Base-by-base conservation (phyloP, 768 basidiomycete genomes). In the Rickenella mellea region DNA sequence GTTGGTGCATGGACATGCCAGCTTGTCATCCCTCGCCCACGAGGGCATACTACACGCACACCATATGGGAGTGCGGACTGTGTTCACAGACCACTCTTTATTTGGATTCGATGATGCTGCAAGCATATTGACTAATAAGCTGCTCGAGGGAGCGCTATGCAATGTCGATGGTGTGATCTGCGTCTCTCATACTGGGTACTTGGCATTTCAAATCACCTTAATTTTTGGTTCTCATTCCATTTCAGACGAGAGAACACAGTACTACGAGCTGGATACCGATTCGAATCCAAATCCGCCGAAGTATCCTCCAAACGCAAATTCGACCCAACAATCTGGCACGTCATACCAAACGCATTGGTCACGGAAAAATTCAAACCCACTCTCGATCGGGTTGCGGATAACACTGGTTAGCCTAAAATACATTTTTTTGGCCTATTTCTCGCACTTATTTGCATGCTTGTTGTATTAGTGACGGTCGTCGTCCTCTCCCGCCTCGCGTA, bases 81-180 rank as follows among this genome's bases (percentile, higher is more conserved):
- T 97, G 8, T 94, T 98, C 58, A 98, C 96, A 0, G 96, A 99
- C 60, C 94, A 99, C 53, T 91, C 87, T 53, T 62, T 99, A 21
- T 98, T 98, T 51, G 94, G 92, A 1, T 92, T 99, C 55, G 93
- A 89, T 25, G 93, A 97, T 55, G 93, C 96, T 12, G 93, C 92
- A 1, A 92, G 93, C 51, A 94, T 99, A 29, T 67, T 97, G 49
- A 97, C 96, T 5, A 99, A 99, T 67, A 99, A 99, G 59, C 73
- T 99, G 26, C 67, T 98, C 29, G 84, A 78, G 9, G 91, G 77
- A 4, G 82, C 86, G 2, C 65, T 99, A 54, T 76, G 80, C 46
- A 92, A 94, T 56, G 88, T 93, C 0, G 94, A 98, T 51, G 90
- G 83, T 0, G 89, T 87, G 1, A 92, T 98, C 20, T 97, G 92